Conservation (phyloP, 73 alveolate genomes). For the Urostyla sp. region DNA sequence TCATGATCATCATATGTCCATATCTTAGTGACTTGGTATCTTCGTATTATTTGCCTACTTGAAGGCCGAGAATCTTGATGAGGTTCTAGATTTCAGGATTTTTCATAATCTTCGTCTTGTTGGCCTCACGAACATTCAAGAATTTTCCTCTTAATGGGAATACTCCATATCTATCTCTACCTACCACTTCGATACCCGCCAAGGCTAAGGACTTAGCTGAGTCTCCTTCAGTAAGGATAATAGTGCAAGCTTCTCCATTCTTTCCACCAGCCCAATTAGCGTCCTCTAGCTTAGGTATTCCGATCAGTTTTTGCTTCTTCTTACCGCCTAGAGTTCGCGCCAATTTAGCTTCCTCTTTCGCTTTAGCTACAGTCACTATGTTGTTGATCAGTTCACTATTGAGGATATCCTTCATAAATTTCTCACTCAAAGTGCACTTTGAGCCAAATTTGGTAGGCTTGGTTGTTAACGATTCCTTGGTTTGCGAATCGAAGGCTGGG, state of each 20-base stretch:
- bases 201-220: slow-evolving; percentile 99
- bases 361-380: slow-evolving; percentile 94
- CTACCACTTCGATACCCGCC: slow-evolving; percentile 99
- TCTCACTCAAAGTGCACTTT: slow-evolving; percentile 91
- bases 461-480: slow-evolving; percentile 98
- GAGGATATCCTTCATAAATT: slow-evolving; percentile 90
- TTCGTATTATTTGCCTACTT: slow-evolving; percentile 91
- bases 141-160: slow-evolving; percentile 99
- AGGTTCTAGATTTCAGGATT: slow-evolving; percentile 97
- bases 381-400: slow-evolving; percentile 95
- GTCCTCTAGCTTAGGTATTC: slow-evolving; percentile 98
- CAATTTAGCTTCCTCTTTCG: slow-evolving; percentile 96
- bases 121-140: slow-evolving; percentile 98
- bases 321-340: slow-evolving; percentile 88
- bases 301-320: slow-evolving; percentile 93
- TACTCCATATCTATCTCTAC: slow-evolving; percentile 98
- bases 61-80: slow-evolving; percentile 97
- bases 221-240: slow-evolving; percentile 99
- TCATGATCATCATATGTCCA: slow-evolving; percentile 97
- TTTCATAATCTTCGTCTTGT: slow-evolving; percentile 87
- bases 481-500: slow-evolving; percentile 99
- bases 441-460: slow-evolving; percentile 95
- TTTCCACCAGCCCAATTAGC: slow-evolving; percentile 99
- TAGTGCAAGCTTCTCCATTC: slow-evolving; percentile 93
- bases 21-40: slow-evolving; percentile 88